Base-by-base conservation (phyloP, 169 alveolate species). In the Plasmodium gaboni region DNA sequence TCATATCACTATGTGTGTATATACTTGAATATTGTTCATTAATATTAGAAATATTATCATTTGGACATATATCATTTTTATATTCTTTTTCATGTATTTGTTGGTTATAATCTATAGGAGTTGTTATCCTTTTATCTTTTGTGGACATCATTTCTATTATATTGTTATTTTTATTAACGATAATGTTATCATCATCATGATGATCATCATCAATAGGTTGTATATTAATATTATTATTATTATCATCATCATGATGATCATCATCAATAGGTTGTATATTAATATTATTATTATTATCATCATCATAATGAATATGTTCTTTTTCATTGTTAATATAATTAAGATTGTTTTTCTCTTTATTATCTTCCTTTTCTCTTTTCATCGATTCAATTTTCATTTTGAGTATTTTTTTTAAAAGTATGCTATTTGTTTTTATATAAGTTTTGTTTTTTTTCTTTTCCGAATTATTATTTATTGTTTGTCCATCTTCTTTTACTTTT, bases 361-460 rank as follows among this genome's bases (percentile, higher is more conserved):
- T 38, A 38, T 59, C 57, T 44, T 19, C 69, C 24, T 24, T 10
- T 15, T 73, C 89, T 13, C 12, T 64, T 42, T 55, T 28, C 89
- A 76, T 76, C 10, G 57, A 70, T 57, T 76, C 89, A 17, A 76
- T 64, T 42, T 76, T 76, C 60, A 57, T 76, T n/a, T 57, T 76
- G 28, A 76, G 22, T 2, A 76, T 51, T 28, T 42, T 76, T 28
- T 76, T 76, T 38, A 76, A 64, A 15, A 76, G 26, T 57, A 65
- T 48, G 7, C 70, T 68, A 13, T 64, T 76, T 42, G 59, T 50
- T 51, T 42, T 44, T 9, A 46, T 6, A 53, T 68, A 51, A 22
- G 13, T 76, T 26, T 53, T 76, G 6, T 46, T 64, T 64, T 1
- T 55, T 19, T 68, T 68, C 22, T 59, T 10, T 38, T 67, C 2